These are phyloP conservation scores for Cadophora sp. DNA, from an alignment of 2,329 filamentous ascomycete genomes.

Conservation along the genomic window DNA sequence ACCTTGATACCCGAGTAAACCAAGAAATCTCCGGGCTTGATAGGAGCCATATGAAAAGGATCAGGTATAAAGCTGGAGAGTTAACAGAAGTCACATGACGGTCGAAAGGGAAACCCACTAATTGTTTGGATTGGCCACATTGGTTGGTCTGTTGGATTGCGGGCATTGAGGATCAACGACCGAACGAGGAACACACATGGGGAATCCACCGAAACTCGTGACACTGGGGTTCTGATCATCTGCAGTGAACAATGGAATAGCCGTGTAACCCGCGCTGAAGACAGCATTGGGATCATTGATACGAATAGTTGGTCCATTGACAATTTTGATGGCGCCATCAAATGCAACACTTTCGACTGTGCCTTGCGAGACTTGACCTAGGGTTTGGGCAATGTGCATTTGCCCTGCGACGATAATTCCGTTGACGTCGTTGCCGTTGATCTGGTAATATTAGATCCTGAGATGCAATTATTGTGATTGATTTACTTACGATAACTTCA, in stretches of 20 bases:
- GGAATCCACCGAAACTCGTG: constrained; percentile 12
- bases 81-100: not conserved
- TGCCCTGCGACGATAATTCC: constrained; percentile 5
- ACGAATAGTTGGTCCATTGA: constrained; percentile 11
- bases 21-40: constrained; percentile 10
- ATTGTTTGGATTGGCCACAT: constrained; percentile 12
- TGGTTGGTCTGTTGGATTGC: constrained; percentile 11
- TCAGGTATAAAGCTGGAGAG: constrained; percentile 12
- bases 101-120: constrained; percentile 1
- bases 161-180: constrained; percentile 6
- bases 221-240: constrained; percentile 14
- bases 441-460: not conserved
- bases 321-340: constrained; percentile 8
- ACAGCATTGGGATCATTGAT: constrained; percentile 10
- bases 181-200: constrained; percentile 8
- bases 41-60: constrained; percentile 11
- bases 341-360: constrained; percentile 5
- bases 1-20: constrained; percentile 7
- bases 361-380: constrained; percentile 6
- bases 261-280: constrained; percentile 1
- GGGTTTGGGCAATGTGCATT: constrained; percentile 7
- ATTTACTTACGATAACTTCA: constrained; percentile 4
- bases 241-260: constrained; percentile 8
- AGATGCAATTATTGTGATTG: not conserved
- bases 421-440: constrained; percentile 1